These are phyloP conservation scores for Pyricularia grisea DNA, from an alignment of 2,329 filamentous ascomycete genomes.

Conservation along the genomic window DNA sequence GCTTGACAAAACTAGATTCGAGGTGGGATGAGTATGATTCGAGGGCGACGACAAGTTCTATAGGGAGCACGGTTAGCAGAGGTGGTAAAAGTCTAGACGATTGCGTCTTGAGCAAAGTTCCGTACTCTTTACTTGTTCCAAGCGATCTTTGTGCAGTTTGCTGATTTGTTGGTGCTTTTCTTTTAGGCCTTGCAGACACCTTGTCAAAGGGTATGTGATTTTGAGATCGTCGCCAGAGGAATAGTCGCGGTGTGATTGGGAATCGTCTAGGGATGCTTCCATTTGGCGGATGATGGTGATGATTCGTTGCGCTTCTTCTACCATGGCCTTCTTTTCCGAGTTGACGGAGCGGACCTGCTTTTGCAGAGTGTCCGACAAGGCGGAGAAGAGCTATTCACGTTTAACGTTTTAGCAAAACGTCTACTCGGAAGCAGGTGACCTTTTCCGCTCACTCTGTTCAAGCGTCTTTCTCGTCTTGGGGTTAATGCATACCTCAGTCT, in stretches of 20 bases:
- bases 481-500: conserved; percentile 63
- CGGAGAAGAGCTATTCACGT: conserved; percentile 67
- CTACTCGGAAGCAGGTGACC: not conserved
- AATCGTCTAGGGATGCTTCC: conserved; percentile 80
- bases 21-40: conserved; percentile 96
- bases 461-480: conserved; percentile 9
- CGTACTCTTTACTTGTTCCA: conserved; percentile 90
- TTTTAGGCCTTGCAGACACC: conserved; percentile 71
- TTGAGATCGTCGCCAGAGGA: conserved; percentile 51
- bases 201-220: conserved; percentile 73
- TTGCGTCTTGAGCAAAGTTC: conserved; percentile 7
- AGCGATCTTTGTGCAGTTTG: conserved; percentile 81
- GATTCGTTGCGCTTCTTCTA: conserved; percentile 80
- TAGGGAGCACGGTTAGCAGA: not conserved
- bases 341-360: conserved; percentile 81
- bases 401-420: conserved; percentile 3
- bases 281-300: conserved; percentile 86
- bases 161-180: conserved; percentile 77
- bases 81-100: not conserved
- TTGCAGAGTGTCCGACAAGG: conserved; percentile 83
- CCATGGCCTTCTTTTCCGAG: conserved; percentile 79
- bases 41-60: conserved; percentile 86
- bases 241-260: conserved; percentile 54
- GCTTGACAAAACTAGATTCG: conserved; percentile 76
- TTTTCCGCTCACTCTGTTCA: not conserved